These are phyloP conservation scores for Mitragyna speciosa DNA, from an alignment of 257 asterid genomes.

Conservation along the genomic window DNA sequence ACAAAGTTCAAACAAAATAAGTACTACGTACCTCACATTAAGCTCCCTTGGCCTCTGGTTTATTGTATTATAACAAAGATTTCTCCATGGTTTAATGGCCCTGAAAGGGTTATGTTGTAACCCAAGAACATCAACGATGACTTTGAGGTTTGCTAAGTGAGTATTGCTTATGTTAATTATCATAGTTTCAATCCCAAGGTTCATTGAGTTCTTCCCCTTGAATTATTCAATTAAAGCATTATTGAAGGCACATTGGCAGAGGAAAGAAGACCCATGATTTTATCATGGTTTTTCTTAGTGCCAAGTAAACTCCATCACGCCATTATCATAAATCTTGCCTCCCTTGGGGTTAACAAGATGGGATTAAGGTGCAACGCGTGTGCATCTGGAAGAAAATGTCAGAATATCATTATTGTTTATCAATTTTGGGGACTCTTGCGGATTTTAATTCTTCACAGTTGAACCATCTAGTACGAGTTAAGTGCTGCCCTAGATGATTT, in stretches of 20 bases:
- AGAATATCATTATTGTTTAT: too few relatives aligned
- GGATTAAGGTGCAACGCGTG: constrained; percentile 2
- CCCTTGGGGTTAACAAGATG: background rate
- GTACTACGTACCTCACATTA: too few relatives aligned
- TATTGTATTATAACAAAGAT: too few relatives aligned
- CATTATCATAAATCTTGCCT: background rate
- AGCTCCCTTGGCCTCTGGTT: too few relatives aligned
- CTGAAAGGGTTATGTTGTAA: too few relatives aligned
- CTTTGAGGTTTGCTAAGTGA: background rate
- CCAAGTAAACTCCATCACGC: background rate
- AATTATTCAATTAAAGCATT: background rate
- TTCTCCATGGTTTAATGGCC: too few relatives aligned
- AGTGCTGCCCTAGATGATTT: background rate
- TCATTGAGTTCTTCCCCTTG: background rate
- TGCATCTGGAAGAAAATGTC: background rate
- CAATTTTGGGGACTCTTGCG: too few relatives aligned
- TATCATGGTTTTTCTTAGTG: background rate
- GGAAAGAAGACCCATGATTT: background rate
- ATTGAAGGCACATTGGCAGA: background rate
- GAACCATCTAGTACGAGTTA: background rate
- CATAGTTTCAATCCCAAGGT: background rate
- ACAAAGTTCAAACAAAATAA: background rate
- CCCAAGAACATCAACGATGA: background rate
- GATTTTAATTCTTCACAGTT: too few relatives aligned
- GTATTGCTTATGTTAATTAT: background rate